Evolutionary conservation across 805 yeast species (phyloP).

Genomic region (Starmera pachycereana): DNA sequence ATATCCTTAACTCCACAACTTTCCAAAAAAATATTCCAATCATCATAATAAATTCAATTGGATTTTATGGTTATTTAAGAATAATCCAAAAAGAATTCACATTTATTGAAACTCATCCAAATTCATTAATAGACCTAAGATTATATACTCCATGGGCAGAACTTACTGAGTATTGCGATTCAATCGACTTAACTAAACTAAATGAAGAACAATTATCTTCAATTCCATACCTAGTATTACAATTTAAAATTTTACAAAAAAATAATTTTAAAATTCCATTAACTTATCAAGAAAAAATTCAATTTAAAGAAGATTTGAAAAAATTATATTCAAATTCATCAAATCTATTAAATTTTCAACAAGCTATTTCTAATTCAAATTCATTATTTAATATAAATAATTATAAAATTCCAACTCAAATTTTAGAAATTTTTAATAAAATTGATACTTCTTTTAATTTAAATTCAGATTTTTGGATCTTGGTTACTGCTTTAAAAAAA

Average conservation of each 20-base stretch:
- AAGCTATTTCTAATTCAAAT: slow-evolving; percentile 37
- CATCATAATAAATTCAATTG: slow-evolving; percentile 38
- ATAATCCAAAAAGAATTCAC: slow-evolving; percentile 45
- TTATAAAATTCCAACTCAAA: slow-evolving; percentile 17
- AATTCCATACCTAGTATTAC: slow-evolving; percentile 59
- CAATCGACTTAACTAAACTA: slow-evolving; percentile 36
- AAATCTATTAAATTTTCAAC: slow-evolving; percentile 37
- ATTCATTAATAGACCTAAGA: slow-evolving; percentile 51
- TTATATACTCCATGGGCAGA: slow-evolving; percentile 68
- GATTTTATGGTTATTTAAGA: slow-evolving; percentile 56
- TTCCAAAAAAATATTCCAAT: slow-evolving; percentile 38
- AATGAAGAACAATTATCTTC: slow-evolving; percentile 39
- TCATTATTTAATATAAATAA: slow-evolving; percentile 26
- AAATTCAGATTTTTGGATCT: slow-evolving; percentile 46
- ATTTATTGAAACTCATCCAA: slow-evolving; percentile 70
- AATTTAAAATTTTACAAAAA: slow-evolving; percentile 37
- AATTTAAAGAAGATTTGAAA: slow-evolving; percentile 28
- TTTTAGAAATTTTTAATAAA: slow-evolving; percentile 17
- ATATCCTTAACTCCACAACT: too few species aligned
- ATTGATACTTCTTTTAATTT: slow-evolving; percentile 18
- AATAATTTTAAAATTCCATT: slow-evolving; percentile 21
- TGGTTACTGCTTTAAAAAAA: slow-evolving; percentile 39
- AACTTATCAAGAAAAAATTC: slow-evolving; percentile 29
- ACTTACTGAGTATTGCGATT: slow-evolving; percentile 36
- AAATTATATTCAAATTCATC: slow-evolving; percentile 29